phyloP scores from a whole-genome alignment of 2,329 filamentous ascomycete species.

The Hymenotorrendiella dingleyae region DNA sequence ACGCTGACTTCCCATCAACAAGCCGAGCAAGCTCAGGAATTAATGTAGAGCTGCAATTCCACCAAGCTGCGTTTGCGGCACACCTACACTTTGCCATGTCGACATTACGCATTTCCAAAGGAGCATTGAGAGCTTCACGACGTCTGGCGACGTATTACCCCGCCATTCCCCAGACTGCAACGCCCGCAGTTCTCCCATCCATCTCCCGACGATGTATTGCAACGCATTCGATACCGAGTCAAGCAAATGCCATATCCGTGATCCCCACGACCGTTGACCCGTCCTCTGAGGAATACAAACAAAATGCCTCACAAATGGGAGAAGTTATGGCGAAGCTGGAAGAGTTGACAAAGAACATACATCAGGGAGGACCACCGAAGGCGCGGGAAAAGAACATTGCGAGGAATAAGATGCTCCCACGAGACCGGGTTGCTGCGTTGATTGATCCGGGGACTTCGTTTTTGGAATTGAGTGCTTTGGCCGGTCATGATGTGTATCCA shows the following conservation, averaged over 20 bases:
- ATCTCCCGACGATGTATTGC: conserved; percentile 53
- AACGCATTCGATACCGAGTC: conserved; percentile 73
- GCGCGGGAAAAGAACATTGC: conserved; percentile 81
- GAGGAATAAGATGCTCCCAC: conserved; percentile 87
- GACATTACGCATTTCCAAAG: conserved; percentile 40
- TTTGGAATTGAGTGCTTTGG: conserved; percentile 87
- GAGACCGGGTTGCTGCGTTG: conserved; percentile 81
- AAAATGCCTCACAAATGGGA: conserved; percentile 74
- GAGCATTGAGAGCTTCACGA: conserved; percentile 39
- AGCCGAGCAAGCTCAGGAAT: conserved; percentile 1
- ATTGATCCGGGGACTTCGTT: conserved; percentile 88
- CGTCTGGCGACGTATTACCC: conserved; percentile 35
- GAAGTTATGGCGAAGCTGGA: conserved; percentile 65
- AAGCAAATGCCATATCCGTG: conserved; percentile 76
- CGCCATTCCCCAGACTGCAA: conserved; percentile 17
- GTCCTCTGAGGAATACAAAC: conserved; percentile 69
- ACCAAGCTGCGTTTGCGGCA: conserved; percentile 17
- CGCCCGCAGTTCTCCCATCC: conserved; percentile 8
- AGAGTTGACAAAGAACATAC: conserved; percentile 63
- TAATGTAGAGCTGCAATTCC: conserved; percentile 15
- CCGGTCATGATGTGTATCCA: conserved; percentile 78
- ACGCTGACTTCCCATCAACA: conserved; percentile 4
- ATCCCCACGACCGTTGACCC: conserved; percentile 72
- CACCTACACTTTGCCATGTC: conserved; percentile 37
- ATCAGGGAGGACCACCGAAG: conserved; percentile 73